Percentiles rank a stretch among this genome's conserved stretches.
Evolutionary conservation across 2,329 filamentous ascomycete species (phyloP).

Genomic region (Aspergillus sp.): DNA sequence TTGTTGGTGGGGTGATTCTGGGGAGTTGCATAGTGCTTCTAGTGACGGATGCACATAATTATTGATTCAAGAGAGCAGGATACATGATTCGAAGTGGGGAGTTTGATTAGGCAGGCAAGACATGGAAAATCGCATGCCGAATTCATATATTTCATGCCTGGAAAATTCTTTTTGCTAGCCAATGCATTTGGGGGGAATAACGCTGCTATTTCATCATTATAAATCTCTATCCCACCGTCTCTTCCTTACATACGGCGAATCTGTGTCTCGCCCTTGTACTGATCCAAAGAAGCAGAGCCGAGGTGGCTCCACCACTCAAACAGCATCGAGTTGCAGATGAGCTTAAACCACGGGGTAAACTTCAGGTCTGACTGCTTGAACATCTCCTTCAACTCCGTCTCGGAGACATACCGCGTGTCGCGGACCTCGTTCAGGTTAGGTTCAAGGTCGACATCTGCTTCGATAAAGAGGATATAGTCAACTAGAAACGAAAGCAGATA

Average conservation of each 20-base stretch:
- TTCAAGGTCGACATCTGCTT: slow-evolving; percentile 77
- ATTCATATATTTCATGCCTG: neutral
- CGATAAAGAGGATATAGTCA: slow-evolving; percentile 98
- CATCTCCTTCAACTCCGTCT: slow-evolving; percentile 78
- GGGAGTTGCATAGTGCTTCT: slow-evolving; percentile 47
- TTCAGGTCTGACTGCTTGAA: slow-evolving; percentile 77
- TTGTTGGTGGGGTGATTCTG: slow-evolving; percentile 46
- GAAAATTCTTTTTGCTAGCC: neutral
- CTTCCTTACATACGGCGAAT: slow-evolving; percentile 75
- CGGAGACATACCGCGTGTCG: slow-evolving; percentile 79
- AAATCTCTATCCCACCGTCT: slow-evolving; percentile 1
- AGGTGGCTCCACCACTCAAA: slow-evolving; percentile 97
- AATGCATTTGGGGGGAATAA: slow-evolving; percentile 8
- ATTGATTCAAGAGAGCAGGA: neutral
- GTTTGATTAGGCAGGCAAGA: neutral
- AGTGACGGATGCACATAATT: slow-evolving; percentile 34
- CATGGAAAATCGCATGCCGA: neutral
- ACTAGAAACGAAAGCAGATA: slow-evolving; percentile 53
- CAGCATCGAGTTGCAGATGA: slow-evolving; percentile 96
- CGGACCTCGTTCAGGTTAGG: slow-evolving; percentile 86
- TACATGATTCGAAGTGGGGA: neutral
- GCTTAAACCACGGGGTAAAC: slow-evolving; percentile 99
- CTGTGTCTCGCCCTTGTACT: slow-evolving; percentile 80
- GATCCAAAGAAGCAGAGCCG: slow-evolving; percentile 70
- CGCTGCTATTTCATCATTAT: slow-evolving; percentile 9